phyloP scores from a whole-genome alignment of 331 rosid genomes.

The Spiraea crenata region DNA sequence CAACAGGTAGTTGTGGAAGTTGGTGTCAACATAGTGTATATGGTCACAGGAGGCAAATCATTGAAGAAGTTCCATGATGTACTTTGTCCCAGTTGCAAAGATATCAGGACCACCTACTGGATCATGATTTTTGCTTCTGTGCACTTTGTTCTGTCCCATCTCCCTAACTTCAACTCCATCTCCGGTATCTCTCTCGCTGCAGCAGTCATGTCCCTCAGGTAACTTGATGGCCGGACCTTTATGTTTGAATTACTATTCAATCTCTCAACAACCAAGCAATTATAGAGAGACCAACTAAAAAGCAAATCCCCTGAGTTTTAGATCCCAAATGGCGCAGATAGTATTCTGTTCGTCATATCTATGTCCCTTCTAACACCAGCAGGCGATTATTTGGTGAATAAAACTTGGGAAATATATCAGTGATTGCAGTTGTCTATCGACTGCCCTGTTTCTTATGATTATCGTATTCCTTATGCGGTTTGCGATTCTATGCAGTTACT shows the following conservation, averaged over 20 bases:
- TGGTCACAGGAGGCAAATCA: conserved; percentile 57
- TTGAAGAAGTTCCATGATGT: conserved; percentile 42
- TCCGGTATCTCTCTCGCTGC: conserved; percentile 60
- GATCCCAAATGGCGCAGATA: too few species aligned
- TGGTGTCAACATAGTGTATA: conserved; percentile 48
- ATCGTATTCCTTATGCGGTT: not conserved
- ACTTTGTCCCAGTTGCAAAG: conserved; percentile 39
- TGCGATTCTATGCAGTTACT: conserved; percentile 42
- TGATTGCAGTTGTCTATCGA: not conserved
- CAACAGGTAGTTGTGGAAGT: conserved; percentile 48
- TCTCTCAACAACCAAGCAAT: not conserved
- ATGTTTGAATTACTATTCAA: not conserved
- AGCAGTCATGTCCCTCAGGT: conserved; percentile 70
- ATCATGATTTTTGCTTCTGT: conserved; percentile 50
- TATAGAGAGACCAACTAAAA: not conserved
- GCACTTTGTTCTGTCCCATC: conserved; percentile 58
- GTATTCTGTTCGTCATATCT: too few species aligned
- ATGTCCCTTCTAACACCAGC: too few species aligned
- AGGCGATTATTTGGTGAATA: not conserved
- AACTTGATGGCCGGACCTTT: not conserved
- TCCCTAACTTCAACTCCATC: conserved; percentile 74
- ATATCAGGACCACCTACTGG: conserved; percentile 42
- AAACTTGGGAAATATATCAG: not conserved
- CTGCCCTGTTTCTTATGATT: too few species aligned
- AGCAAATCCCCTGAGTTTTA: not conserved